Evolutionary conservation across 1,284 basidiomycete genomes (phyloP).

Genomic region (Inonotus hispidus): DNA sequence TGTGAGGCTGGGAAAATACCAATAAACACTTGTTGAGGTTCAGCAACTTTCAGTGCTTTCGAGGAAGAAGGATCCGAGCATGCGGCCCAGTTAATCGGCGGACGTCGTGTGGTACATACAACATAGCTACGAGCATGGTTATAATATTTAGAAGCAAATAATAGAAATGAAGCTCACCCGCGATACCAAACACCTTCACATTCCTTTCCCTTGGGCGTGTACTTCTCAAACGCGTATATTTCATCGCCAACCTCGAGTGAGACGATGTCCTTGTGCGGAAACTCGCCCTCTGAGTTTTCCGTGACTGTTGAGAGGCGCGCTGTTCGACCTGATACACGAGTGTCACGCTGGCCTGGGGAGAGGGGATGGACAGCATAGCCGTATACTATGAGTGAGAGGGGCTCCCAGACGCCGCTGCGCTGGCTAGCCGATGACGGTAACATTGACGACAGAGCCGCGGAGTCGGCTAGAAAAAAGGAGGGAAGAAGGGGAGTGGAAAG

Average conservation of each 20-base stretch:
- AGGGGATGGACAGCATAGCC: slow-evolving; percentile 80
- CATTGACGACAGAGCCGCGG: slow-evolving; percentile 3
- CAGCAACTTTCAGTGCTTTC: slow-evolving; percentile 53
- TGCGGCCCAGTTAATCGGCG: slow-evolving; percentile 58
- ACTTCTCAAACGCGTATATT: slow-evolving; percentile 93
- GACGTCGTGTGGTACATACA: slow-evolving; percentile 72
- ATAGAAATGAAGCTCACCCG: slow-evolving; percentile 54
- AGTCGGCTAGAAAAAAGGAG: neutral
- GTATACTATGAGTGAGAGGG: slow-evolving; percentile 74
- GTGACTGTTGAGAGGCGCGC: slow-evolving; percentile 61
- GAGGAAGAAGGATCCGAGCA: slow-evolving; percentile 50
- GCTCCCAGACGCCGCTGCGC: slow-evolving; percentile 62
- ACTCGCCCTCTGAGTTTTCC: slow-evolving; percentile 62
- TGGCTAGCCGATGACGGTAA: slow-evolving; percentile 19
- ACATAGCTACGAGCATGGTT: slow-evolving; percentile 63
- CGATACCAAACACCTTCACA: slow-evolving; percentile 82
- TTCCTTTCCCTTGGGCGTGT: slow-evolving; percentile 66
- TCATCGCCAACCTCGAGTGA: slow-evolving; percentile 89
- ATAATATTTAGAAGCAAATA: slow-evolving; percentile 3
- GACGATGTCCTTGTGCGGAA: slow-evolving; percentile 69
- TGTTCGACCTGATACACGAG: slow-evolving; percentile 54
- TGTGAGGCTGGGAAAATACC: slow-evolving; percentile 94
- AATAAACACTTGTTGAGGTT: slow-evolving; percentile 85
- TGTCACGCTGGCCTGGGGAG: slow-evolving; percentile 66
- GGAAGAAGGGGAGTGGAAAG: neutral